Evolutionary conservation across 31 red algal genomes (phyloP).

Genomic region (Odonthalia washingtoniensis): DNA sequence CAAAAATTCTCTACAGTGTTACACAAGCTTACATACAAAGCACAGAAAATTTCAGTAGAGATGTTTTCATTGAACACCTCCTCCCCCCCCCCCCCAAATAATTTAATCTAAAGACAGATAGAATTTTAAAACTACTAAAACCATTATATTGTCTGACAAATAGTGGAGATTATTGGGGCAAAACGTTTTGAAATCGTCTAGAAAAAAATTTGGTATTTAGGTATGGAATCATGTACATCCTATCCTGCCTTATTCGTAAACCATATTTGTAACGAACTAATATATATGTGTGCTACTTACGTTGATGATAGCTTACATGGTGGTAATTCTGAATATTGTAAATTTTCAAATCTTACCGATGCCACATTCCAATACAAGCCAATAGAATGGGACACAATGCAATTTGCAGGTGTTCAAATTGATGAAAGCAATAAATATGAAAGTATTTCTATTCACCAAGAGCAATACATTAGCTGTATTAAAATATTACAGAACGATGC

Average conservation of each 20-base stretch:
- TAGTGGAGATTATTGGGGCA: no score
- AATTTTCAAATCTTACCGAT: background rate
- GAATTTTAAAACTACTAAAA: background rate
- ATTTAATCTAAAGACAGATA: background rate
- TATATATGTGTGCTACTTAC: background rate
- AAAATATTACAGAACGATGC: no score
- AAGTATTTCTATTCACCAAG: no score
- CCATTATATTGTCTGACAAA: background rate
- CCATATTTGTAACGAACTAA: background rate
- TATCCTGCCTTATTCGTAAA: background rate
- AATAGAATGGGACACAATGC: background rate
- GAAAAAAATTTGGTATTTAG: background rate
- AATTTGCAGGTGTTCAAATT: slow-evolving; percentile 7
- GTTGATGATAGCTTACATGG: background rate
- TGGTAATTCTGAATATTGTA: background rate
- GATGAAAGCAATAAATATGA: no score
- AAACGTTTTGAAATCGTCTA: background rate
- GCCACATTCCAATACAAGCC: background rate
- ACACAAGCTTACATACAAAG: background rate
- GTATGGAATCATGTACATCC: background rate
- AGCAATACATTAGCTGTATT: no score
- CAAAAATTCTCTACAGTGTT: background rate
- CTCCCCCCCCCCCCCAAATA: background rate
- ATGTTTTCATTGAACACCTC: background rate
- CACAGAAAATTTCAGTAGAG: background rate